These are phyloP conservation scores for Hemisphaericaspora subhashii DNA, from an alignment of 1,139 yeast species.

Conservation along the genomic window DNA sequence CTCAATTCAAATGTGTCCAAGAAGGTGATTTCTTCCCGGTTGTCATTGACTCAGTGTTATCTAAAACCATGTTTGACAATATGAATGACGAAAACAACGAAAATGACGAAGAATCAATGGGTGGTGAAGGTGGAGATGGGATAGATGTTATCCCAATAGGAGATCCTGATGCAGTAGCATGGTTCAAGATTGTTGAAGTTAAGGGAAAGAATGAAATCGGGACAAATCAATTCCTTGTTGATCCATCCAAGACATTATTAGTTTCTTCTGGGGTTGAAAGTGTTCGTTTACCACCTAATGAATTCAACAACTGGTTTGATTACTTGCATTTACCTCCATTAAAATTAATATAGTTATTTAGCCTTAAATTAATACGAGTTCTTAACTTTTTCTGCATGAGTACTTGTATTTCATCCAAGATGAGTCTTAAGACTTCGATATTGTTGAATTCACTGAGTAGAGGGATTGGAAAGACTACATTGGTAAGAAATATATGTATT, in stretches of 20 bases:
- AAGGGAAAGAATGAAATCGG: slow-evolving; percentile 30
- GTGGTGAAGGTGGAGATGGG: slow-evolving; percentile 11
- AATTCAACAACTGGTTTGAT: slow-evolving; percentile 45
- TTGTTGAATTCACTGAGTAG: slow-evolving; percentile 68
- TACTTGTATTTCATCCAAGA: slow-evolving; percentile 40
- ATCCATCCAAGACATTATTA: slow-evolving; percentile 64
- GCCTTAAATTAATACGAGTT: no score
- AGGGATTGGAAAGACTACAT: slow-evolving; percentile 76
- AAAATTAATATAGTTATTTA: no score
- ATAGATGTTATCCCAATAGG: slow-evolving; percentile 53
- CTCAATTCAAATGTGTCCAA: slow-evolving; percentile 55
- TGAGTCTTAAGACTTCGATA: slow-evolving; percentile 58
- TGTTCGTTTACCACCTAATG: slow-evolving; percentile 36
- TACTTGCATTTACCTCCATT: slow-evolving; percentile 46
- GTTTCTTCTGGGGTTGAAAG: slow-evolving; percentile 63
- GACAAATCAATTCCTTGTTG: slow-evolving; percentile 56
- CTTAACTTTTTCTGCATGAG: no score
- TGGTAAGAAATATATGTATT: slow-evolving; percentile 55
- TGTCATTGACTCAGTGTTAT: slow-evolving; percentile 68
- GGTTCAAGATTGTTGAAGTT: slow-evolving; percentile 67
- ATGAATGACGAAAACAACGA: slow-evolving; percentile 16
- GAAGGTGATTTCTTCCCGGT: slow-evolving; percentile 73
- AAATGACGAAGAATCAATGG: slow-evolving; percentile 23
- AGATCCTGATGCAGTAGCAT: slow-evolving; percentile 73
- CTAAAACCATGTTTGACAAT: slow-evolving; percentile 56